Conservation (phyloP, 768 basidiomycete genomes). For the Porphyrellus cyaneotinctus region DNA sequence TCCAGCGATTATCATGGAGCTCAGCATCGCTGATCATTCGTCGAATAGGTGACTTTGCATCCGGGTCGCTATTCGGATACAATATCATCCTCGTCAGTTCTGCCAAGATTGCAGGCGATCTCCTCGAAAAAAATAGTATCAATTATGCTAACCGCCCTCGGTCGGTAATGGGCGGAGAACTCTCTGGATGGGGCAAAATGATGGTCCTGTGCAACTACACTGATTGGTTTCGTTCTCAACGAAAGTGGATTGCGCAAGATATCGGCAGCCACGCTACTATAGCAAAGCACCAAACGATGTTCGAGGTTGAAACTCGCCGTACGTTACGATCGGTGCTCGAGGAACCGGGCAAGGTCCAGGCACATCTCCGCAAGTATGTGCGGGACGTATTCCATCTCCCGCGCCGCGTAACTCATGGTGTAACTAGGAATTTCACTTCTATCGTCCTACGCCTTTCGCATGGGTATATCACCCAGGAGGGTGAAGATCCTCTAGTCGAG, state of each 20-base stretch:
- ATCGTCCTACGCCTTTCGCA: conserved; percentile 37
- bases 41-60: conserved; percentile 15
- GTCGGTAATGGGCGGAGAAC: conserved; percentile 17
- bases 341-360: not conserved
- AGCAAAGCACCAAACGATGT: not conserved
- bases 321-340: not conserved
- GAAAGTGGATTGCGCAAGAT: conserved; percentile 17
- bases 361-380: conserved; percentile 2
- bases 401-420: not conserved
- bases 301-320: not conserved
- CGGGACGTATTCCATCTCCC: not conserved
- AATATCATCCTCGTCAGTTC: conserved; percentile 44
- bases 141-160: conserved; percentile 36
- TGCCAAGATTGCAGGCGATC: conserved; percentile 38
- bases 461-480: conserved; percentile 35
- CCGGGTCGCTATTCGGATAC: conserved; percentile 16
- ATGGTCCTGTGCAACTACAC: conserved; percentile 14
- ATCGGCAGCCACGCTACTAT: not conserved
- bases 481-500: conserved; percentile 35
- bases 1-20: not conserved
- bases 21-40: not conserved
- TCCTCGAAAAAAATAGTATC: conserved; percentile 42
- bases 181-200: conserved; percentile 19
- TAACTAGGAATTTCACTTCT: conserved; percentile 2
- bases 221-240: conserved; percentile 14